These are phyloP conservation scores for Colletotrichum spinosum DNA, from an alignment of 2,329 filamentous ascomycete genomes.

Conservation along the genomic window DNA sequence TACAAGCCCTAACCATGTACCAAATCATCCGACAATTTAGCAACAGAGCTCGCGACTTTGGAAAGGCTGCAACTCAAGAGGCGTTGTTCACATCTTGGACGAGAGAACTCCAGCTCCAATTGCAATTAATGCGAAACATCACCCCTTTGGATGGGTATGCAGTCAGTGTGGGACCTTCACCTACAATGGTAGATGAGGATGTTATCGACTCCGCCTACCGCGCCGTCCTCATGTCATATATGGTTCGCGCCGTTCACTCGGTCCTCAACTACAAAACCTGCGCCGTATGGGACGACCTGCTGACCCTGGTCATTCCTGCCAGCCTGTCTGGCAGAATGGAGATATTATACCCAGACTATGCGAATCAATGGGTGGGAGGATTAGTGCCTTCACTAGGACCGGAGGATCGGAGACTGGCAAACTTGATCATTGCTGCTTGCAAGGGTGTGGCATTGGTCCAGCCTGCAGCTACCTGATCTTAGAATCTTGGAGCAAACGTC, in stretches of 20 bases:
- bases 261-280: slow-evolving; percentile 15
- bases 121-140: slow-evolving; percentile 1
- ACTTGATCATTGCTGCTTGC: slow-evolving; percentile 22
- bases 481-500: too few relatives aligned
- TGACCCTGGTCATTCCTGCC: not conserved
- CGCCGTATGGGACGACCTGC: slow-evolving; percentile 18
- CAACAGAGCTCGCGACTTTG: not conserved
- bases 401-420: slow-evolving; percentile 9
- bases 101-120: slow-evolving; percentile 17
- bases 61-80: slow-evolving; percentile 7
- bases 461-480: too few relatives aligned
- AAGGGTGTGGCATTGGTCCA: slow-evolving; percentile 1
- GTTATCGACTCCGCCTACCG: slow-evolving; percentile 13
- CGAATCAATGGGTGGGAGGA: slow-evolving; percentile 7
- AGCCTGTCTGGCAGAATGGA: not conserved
- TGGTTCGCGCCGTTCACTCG: slow-evolving; percentile 16
- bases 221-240: slow-evolving; percentile 17
- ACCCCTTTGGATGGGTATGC: not conserved
- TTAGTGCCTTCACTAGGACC: not conserved
- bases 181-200: not conserved
- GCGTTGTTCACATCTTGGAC: slow-evolving; percentile 18
- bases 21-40: slow-evolving; percentile 27
- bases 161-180: not conserved
- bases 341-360: slow-evolving; percentile 18
- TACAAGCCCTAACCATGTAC: slow-evolving; percentile 20